phyloP scores from a whole-genome alignment of 2,329 filamentous ascomycete genomes.

The Helminthosporium solani region DNA sequence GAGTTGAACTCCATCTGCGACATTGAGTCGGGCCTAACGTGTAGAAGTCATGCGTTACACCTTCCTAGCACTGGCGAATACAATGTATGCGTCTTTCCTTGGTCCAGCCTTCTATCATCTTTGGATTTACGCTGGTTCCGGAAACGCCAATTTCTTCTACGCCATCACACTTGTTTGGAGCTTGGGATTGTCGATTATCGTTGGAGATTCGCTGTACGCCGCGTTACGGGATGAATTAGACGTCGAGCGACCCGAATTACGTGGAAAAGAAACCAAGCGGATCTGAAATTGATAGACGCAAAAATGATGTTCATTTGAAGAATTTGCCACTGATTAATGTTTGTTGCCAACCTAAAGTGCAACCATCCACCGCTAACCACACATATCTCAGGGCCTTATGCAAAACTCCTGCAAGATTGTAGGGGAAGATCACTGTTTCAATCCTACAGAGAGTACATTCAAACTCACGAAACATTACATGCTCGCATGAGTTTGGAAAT shows the following conservation, averaged over 20 bases:
- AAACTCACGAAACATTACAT: too few species aligned
- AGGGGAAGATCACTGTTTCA: too few species aligned
- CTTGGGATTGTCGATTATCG: slow-evolving; percentile 78
- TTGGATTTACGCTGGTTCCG: slow-evolving; percentile 97
- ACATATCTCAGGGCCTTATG: too few species aligned
- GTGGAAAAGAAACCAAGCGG: slow-evolving; percentile 81
- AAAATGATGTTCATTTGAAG: neutral
- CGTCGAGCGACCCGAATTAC: slow-evolving; percentile 83
- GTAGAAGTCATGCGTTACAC: slow-evolving; percentile 81
- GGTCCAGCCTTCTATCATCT: slow-evolving; percentile 95
- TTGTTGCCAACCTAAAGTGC: too few species aligned
- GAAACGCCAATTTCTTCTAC: slow-evolving; percentile 99
- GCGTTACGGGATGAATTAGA: slow-evolving; percentile 92
- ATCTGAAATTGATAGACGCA: slow-evolving; percentile 55
- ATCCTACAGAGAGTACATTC: too few species aligned
- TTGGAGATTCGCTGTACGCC: slow-evolving; percentile 86
- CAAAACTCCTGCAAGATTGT: too few species aligned
- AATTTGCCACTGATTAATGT: neutral
- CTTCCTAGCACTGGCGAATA: slow-evolving; percentile 77
- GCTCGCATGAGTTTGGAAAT: neutral
- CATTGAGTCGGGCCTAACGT: slow-evolving; percentile 7
- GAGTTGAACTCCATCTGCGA: slow-evolving; percentile 38
- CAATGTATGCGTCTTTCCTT: slow-evolving; percentile 84
- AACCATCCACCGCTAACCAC: too few species aligned
- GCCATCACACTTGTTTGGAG: slow-evolving; percentile 99